Conservation (phyloP, 805 yeast genomes). For the Torulaspora gathmanii region DNA sequence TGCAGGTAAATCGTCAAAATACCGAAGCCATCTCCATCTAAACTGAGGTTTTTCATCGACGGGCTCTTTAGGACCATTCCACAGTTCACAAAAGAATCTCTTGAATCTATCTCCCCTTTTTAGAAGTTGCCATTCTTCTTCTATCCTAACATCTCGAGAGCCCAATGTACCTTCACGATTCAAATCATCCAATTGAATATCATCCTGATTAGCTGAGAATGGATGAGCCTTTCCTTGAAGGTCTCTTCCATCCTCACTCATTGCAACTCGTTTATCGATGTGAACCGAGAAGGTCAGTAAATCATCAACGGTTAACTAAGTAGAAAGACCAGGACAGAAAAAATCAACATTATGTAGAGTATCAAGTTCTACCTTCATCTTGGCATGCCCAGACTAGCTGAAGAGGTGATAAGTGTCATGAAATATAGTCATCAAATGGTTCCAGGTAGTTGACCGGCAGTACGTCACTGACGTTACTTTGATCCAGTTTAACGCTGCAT, state of each 20-base stretch:
- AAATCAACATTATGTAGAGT: too few relatives aligned
- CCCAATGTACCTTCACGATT: slow-evolving; percentile 1
- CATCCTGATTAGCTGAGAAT: neutral
- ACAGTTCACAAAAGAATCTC: slow-evolving; percentile 35
- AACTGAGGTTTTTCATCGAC: slow-evolving; percentile 46
- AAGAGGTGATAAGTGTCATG: too few relatives aligned
- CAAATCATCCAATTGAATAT: slow-evolving; percentile 7
- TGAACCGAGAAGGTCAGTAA: neutral
- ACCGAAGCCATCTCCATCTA: slow-evolving; percentile 19
- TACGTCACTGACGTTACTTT: too few relatives aligned
- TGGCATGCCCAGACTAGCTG: too few relatives aligned
- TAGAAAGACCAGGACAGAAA: neutral
- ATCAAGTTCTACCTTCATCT: too few relatives aligned
- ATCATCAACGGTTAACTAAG: neutral
- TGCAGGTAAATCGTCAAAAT: slow-evolving; percentile 44
- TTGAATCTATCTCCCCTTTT: slow-evolving; percentile 15
- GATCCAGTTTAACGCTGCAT: too few relatives aligned
- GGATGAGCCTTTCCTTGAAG: neutral
- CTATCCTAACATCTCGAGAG: neutral
- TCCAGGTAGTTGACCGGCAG: too few relatives aligned
- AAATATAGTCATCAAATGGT: too few relatives aligned
- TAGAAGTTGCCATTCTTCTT: slow-evolving; percentile 23
- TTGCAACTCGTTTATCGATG: neutral
- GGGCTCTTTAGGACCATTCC: slow-evolving; percentile 55
- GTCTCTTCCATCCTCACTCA: neutral